phyloP scores from a whole-genome alignment of 768 basidiomycete species.

The Daedaleopsis sinensis region DNA sequence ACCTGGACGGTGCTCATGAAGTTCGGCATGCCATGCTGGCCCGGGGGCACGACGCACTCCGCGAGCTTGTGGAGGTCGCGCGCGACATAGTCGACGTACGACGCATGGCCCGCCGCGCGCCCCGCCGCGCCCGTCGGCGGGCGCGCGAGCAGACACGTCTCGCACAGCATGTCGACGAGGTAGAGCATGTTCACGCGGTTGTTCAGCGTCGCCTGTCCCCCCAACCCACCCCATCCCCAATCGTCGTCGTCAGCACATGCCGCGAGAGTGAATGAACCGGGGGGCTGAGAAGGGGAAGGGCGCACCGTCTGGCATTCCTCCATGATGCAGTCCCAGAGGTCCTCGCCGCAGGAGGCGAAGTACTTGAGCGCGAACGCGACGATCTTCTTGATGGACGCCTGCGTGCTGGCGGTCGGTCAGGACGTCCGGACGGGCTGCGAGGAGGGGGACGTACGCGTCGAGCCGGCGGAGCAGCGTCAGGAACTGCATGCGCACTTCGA shows the following conservation, averaged over 20 bases:
- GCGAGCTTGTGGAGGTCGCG: slow-evolving; percentile 82
- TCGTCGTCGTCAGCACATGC: no score
- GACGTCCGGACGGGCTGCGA: slow-evolving; percentile 4
- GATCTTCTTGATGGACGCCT: slow-evolving; percentile 87
- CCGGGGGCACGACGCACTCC: slow-evolving; percentile 84
- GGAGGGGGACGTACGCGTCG: slow-evolving; percentile 57
- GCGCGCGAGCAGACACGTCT: slow-evolving; percentile 71
- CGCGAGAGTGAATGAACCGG: not conserved
- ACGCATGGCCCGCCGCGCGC: slow-evolving; percentile 39
- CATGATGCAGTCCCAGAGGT: slow-evolving; percentile 91
- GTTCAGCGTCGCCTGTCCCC: slow-evolving; percentile 84
- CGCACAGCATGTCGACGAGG: slow-evolving; percentile 87
- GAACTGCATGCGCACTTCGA: slow-evolving; percentile 78
- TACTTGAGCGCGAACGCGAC: slow-evolving; percentile 86
- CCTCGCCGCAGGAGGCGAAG: slow-evolving; percentile 83
- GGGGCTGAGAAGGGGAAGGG: not conserved
- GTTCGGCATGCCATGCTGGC: slow-evolving; percentile 87
- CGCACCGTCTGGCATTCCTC: slow-evolving; percentile 88
- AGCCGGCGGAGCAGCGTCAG: slow-evolving; percentile 60
- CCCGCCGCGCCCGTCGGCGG: slow-evolving; percentile 51
- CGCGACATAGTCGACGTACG: slow-evolving; percentile 78
- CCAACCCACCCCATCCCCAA: not conserved
- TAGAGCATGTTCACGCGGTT: slow-evolving; percentile 93
- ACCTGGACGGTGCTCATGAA: slow-evolving; percentile 88
- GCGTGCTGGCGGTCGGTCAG: slow-evolving; percentile 56